Evolutionary conservation across 371 early-diverging fungal genomes (phyloP), one percentile per base, ranked within the genome.

Genomic region (Capniomyces stellatus): DNA sequence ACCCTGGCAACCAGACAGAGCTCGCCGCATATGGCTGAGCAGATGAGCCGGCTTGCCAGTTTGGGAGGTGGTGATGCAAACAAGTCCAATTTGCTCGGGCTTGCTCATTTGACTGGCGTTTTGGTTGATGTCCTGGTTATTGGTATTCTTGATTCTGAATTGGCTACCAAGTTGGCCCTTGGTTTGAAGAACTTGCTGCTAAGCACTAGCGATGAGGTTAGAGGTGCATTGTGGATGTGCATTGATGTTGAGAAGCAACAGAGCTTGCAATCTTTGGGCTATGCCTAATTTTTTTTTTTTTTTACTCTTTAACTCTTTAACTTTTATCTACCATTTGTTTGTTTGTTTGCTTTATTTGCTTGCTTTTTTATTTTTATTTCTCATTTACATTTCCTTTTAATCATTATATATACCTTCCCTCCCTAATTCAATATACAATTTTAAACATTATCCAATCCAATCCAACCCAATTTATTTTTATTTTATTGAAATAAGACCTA

Each of bases 51-150:
- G 83, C 59, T 78, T 80, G 27, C 66, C 72, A 10, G 63, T 82
- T 23, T 56, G 78, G n/a, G n/a, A n/a, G n/a, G n/a, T n/a, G n/a
- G n/a, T n/a, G n/a, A n/a, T n/a, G n/a, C n/a, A n/a, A n/a, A n/a
- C 15, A 70, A 69, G 55, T 74, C 75, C 68, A 75, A 78, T 51
- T 58, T 68, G 23, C 75, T 75, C 54, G 65, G 64, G 19, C 66
- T 88, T 53, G 74, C 76, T 48, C 72, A 75, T 29, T 61, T 87
- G 55, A 79, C 78, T 41, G 75, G 67, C 60, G 74, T 85, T 27
- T 71, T 85, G 41, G 76, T 73, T 24, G 76, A 81, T 54, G 81
- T 75, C 0, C 72, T 90, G 59, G 77, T 83, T 3, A 60, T 75
- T 0, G 79, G 72, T 58, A 70, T 78, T n/a, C 67, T 87, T 21